phyloP scores from a whole-genome alignment of 169 alveolate species.

The Cryptosporidium ryanae region DNA sequence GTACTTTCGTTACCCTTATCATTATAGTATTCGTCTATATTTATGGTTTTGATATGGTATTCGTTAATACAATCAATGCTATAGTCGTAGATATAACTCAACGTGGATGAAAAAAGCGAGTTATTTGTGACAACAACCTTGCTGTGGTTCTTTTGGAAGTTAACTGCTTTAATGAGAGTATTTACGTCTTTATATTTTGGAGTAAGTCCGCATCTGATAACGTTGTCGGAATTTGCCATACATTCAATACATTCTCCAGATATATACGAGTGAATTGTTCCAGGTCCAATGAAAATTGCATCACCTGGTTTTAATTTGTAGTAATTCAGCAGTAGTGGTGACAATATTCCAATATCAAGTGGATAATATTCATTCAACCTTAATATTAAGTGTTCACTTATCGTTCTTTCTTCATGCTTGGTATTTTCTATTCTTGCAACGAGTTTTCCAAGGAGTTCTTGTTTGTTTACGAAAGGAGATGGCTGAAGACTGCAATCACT shows the following conservation, averaged over 20 bases:
- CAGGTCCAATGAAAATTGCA: slow-evolving; percentile 89
- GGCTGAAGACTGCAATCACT: background rate
- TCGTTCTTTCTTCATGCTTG: background rate
- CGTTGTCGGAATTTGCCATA: slow-evolving; percentile 95
- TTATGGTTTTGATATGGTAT: slow-evolving; percentile 13
- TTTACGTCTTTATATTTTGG: slow-evolving; percentile 89
- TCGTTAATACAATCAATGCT: background rate
- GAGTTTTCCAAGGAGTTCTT: slow-evolving; percentile 5
- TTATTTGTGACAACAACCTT: background rate
- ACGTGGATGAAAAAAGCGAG: background rate
- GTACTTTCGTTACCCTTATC: background rate
- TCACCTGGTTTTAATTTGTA: slow-evolving; percentile 89
- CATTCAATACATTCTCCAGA: slow-evolving; percentile 94
- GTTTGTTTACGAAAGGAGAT: background rate
- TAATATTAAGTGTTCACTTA: slow-evolving; percentile 28
- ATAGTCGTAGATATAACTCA: slow-evolving; percentile 8
- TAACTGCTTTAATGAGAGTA: slow-evolving; percentile 76
- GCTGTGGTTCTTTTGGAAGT: slow-evolving; percentile 13
- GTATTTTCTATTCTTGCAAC: slow-evolving; percentile 19
- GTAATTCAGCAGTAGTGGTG: slow-evolving; percentile 89
- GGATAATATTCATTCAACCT: slow-evolving; percentile 82
- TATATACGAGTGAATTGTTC: slow-evolving; percentile 94
- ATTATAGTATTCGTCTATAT: background rate
- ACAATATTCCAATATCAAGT: slow-evolving; percentile 89
- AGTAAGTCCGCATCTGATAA: slow-evolving; percentile 96